Percentiles rank a stretch among this genome's conserved stretches.
These are phyloP conservation scores for Phylloporus arenicola DNA, from an alignment of 768 basidiomycete genomes.

Conservation along the genomic window DNA sequence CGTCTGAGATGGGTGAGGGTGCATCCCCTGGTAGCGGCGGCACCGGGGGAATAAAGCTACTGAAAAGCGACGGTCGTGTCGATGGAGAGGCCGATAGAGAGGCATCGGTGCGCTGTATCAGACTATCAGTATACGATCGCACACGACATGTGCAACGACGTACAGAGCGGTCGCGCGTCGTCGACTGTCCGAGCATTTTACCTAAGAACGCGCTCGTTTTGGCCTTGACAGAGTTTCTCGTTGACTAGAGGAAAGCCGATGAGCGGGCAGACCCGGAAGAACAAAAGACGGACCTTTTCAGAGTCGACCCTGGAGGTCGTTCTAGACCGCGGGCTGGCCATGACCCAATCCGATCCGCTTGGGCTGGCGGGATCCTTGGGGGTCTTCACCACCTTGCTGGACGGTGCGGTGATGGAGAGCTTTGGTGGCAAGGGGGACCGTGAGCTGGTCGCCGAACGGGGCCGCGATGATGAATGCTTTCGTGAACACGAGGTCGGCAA, in stretches of 20 bases:
- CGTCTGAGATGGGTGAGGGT: constrained; percentile 47
- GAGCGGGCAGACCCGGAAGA: background rate
- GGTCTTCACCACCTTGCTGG: constrained; percentile 20
- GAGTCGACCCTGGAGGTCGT: constrained; percentile 40
- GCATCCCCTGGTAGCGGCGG: constrained; percentile 45
- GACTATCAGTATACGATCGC: constrained; percentile 12
- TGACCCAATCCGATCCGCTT: constrained; percentile 42
- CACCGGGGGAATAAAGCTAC: constrained; percentile 37
- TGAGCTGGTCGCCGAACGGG: constrained; percentile 41
- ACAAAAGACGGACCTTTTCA: constrained; percentile 42
- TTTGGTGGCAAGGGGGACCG: constrained; percentile 28
- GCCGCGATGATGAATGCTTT: constrained; percentile 30
- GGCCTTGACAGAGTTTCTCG: constrained; percentile 62
- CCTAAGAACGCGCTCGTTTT: constrained; percentile 81
- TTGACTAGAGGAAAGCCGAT: constrained; percentile 13
- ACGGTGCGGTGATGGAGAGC: constrained; percentile 32
- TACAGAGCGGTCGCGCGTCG: constrained; percentile 66
- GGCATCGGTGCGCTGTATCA: constrained; percentile 51
- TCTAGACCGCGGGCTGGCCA: constrained; percentile 40
- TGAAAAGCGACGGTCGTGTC: constrained; percentile 29
- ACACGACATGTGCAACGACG: constrained; percentile 18
- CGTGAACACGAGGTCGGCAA: constrained; percentile 19
- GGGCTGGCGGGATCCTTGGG: constrained; percentile 31
- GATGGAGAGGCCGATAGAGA: constrained; percentile 25
- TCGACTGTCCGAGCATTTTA: constrained; percentile 67